These are phyloP conservation scores for Acrocalymma vagum DNA, from an alignment of 2,329 filamentous ascomycete genomes.

Conservation along the genomic window DNA sequence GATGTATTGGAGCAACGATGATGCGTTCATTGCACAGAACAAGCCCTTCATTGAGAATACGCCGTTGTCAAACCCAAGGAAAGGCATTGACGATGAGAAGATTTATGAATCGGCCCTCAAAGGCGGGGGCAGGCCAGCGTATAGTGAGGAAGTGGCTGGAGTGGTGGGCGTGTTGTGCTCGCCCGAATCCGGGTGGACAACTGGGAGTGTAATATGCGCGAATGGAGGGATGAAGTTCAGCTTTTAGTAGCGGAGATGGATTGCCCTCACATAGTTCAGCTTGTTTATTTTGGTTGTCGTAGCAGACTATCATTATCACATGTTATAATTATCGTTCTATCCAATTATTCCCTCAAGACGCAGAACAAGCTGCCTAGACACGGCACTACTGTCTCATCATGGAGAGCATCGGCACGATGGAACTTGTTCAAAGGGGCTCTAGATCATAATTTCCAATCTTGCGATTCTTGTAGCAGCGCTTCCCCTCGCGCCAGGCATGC, in stretches of 20 bases:
- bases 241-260: no score
- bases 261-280: not conserved
- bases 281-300: no score
- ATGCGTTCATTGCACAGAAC: constrained; percentile 66
- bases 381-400: no score
- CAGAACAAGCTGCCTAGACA: no score
- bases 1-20: constrained; percentile 68
- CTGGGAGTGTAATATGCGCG: constrained; percentile 80
- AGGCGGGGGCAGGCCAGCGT: constrained; percentile 65
- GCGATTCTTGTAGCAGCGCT: no score
- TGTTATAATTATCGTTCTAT: no score
- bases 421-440: no score
- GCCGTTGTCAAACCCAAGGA: constrained; percentile 69
- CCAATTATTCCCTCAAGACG: no score
- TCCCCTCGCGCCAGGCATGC: no score
- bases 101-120: constrained; percentile 54
- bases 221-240: constrained; percentile 74
- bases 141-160: constrained; percentile 76
- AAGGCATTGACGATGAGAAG: constrained; percentile 68
- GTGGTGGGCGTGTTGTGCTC: constrained; percentile 79
- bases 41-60: constrained; percentile 69
- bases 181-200: constrained; percentile 77
- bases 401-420: no score
- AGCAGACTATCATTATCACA: no score
- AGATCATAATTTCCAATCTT: no score